Percentiles rank a stretch among this genome's conserved stretches.
These are phyloP conservation scores for Neurospora sp. DNA, from an alignment of 495 filamentous ascomycete genomes.

Conservation along the genomic window DNA sequence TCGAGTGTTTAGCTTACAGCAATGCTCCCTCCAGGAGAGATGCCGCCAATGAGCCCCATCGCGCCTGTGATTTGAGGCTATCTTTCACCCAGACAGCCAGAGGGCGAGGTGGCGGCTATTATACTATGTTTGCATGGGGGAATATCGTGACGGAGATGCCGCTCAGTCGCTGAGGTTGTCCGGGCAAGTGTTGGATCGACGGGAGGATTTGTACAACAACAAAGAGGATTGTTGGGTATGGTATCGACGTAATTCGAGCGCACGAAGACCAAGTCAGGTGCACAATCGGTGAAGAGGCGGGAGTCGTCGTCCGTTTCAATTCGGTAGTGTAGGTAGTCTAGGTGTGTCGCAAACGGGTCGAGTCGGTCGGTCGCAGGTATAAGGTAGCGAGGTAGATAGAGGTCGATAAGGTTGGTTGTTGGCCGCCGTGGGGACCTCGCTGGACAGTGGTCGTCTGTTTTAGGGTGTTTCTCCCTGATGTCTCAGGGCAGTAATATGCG, in stretches of 20 bases:
- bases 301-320: background rate
- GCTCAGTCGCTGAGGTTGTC: background rate
- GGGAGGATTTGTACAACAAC: background rate
- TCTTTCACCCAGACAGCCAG: slow-evolving; percentile 16
- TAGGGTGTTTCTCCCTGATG: background rate
- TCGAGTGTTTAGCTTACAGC: slow-evolving; percentile 48
- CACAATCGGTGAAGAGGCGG: background rate
- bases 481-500: background rate
- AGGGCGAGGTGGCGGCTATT: slow-evolving; percentile 7
- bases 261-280: background rate
- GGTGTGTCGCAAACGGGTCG: background rate
- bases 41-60: slow-evolving; percentile 70
- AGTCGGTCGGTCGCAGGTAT: background rate
- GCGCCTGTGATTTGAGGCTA: slow-evolving; percentile 15
- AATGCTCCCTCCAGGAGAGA: slow-evolving; percentile 81
- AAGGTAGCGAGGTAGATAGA: too few species aligned
- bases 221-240: background rate
- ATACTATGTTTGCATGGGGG: slow-evolving; percentile 18
- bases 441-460: background rate
- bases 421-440: background rate
- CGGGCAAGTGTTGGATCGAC: background rate
- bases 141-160: background rate
- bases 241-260: background rate
- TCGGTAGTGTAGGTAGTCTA: background rate
- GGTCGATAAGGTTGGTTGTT: background rate